Percentiles rank a stretch among this genome's conserved stretches.
These are phyloP conservation scores for Ramalina peruviana DNA, from an alignment of 495 filamentous ascomycete genomes.

Conservation along the genomic window DNA sequence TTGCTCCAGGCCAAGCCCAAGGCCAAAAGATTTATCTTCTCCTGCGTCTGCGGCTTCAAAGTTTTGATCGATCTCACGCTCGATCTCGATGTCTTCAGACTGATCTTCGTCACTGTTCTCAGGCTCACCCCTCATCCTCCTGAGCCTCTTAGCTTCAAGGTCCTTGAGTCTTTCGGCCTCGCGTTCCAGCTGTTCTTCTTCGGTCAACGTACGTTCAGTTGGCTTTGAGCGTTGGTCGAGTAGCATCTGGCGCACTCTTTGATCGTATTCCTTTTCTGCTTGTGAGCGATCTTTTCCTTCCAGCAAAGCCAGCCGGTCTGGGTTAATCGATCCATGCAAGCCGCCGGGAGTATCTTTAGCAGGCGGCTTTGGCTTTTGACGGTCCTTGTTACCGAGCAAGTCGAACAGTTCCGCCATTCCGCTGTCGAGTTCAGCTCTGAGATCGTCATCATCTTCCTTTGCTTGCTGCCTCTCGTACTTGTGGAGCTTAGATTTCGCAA, in stretches of 20 bases:
- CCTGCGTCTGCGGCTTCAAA: slow-evolving; percentile 30
- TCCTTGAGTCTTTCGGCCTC: slow-evolving; percentile 60
- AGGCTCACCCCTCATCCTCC: slow-evolving; percentile 58
- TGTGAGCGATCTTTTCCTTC: slow-evolving; percentile 46
- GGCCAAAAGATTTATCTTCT: slow-evolving; percentile 43
- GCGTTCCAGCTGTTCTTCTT: slow-evolving; percentile 69
- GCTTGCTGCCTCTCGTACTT: slow-evolving; percentile 84
- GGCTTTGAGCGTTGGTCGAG: slow-evolving; percentile 72
- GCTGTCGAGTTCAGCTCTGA: slow-evolving; percentile 68
- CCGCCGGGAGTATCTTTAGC: slow-evolving; percentile 26
- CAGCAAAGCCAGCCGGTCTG: slow-evolving; percentile 42
- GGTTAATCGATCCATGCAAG: slow-evolving; percentile 37
- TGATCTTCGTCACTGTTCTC: slow-evolving; percentile 36
- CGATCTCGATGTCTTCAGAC: slow-evolving; percentile 15
- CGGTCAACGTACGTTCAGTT: slow-evolving; percentile 77
- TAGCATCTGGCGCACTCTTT: slow-evolving; percentile 63
- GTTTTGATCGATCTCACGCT: slow-evolving; percentile 25
- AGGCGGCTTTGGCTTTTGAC: slow-evolving; percentile 19
- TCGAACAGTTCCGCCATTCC: slow-evolving; percentile 66
- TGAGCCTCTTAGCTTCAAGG: slow-evolving; percentile 62
- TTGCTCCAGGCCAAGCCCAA: slow-evolving; percentile 22
- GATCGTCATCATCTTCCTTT: slow-evolving; percentile 88
- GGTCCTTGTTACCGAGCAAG: slow-evolving; percentile 41
- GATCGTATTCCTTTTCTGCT: slow-evolving; percentile 72
- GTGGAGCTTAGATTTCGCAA: slow-evolving; percentile 89